Evolutionary conservation across 352 stramenopile species (phyloP).

Genomic region (Phytophthora syringae): DNA sequence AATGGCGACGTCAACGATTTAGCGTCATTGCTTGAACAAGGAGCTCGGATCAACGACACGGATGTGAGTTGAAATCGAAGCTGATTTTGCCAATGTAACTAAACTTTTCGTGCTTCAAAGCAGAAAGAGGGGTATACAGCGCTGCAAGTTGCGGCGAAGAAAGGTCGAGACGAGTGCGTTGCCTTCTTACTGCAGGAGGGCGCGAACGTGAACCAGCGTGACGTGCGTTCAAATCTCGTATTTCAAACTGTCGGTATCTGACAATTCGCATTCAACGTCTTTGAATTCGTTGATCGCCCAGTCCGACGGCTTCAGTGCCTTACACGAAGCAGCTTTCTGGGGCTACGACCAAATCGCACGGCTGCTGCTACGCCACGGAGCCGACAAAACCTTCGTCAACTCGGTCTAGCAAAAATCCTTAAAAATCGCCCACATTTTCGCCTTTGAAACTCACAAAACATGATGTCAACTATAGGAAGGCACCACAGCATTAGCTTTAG

Average conservation of each 20-base stretch:
- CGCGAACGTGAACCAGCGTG: conserved; percentile 67
- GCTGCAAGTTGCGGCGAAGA: conserved; percentile 64
- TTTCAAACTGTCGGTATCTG: too few relatives aligned
- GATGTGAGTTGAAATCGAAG: conserved; percentile 33
- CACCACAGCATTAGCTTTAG: conserved; percentile 66
- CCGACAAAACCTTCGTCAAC: conserved; percentile 65
- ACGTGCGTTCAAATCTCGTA: conserved; percentile 39
- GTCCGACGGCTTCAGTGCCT: conserved; percentile 72
- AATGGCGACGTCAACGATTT: conserved; percentile 47
- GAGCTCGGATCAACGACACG: conserved; percentile 60
- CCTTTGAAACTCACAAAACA: background rate
- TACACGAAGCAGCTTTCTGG: conserved; percentile 73
- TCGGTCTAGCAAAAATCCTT: conserved; percentile 41
- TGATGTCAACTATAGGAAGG: conserved; percentile 47
- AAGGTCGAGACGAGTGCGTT: conserved; percentile 56
- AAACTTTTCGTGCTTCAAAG: background rate
- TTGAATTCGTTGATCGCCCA: too few relatives aligned
- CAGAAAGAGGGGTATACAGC: conserved; percentile 71
- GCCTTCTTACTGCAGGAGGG: conserved; percentile 57
- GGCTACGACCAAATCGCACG: conserved; percentile 69
- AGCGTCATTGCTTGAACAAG: conserved; percentile 45
- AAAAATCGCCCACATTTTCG: background rate
- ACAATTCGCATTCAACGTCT: too few relatives aligned
- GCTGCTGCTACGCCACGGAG: conserved; percentile 54
- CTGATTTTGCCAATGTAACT: background rate